phyloP scores from a whole-genome alignment of 2,329 filamentous ascomycete genomes.

The Fusarium sp. region DNA sequence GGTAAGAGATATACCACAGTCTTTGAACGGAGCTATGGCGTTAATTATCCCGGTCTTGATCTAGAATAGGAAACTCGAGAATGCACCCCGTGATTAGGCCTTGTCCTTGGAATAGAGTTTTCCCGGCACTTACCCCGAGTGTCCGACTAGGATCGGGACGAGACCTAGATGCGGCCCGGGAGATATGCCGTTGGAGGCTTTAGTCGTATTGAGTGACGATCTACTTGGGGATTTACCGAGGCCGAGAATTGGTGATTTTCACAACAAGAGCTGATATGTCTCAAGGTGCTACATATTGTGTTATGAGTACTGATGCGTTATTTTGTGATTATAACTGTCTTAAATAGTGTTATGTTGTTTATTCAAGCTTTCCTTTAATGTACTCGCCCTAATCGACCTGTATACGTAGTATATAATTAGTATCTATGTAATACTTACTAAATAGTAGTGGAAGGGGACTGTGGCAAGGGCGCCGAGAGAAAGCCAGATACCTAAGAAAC shows the following conservation, averaged over 20 bases:
- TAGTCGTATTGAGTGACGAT: neutral
- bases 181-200: neutral
- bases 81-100: neutral
- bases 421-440: too few relatives aligned
- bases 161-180: neutral
- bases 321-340: too few relatives aligned
- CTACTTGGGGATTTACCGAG: neutral
- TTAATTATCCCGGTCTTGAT: neutral
- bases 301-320: neutral
- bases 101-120: neutral
- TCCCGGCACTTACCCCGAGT: neutral
- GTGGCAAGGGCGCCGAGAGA: too few relatives aligned
- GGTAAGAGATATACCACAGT: neutral
- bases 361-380: too few relatives aligned
- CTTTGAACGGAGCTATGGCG: neutral
- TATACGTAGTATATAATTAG: too few relatives aligned
- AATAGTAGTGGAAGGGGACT: too few relatives aligned
- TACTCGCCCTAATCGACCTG: too few relatives aligned
- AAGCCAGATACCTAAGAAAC: too few relatives aligned
- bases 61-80: neutral
- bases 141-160: neutral
- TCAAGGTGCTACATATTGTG: neutral
- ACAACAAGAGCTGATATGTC: neutral
- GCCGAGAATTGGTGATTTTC: neutral
- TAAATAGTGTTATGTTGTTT: too few relatives aligned